Evolutionary conservation across 2,329 filamentous ascomycete genomes (phyloP), one percentile per base, ranked within the genome.

Genomic region (Ploettnerulaceae sp.): DNA sequence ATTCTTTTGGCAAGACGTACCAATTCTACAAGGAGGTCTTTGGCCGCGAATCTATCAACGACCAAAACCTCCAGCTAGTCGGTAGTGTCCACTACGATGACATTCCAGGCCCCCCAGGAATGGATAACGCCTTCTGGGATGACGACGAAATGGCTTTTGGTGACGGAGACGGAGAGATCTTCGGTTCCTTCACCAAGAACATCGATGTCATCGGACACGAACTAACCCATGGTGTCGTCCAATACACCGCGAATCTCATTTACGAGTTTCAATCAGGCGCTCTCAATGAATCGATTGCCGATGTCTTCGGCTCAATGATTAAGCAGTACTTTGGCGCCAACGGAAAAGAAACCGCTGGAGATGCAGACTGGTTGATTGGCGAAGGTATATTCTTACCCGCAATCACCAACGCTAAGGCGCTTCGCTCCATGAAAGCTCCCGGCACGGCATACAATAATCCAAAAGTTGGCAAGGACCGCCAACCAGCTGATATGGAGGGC

Each of bases 181-280:
- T 78, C 42, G 68, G 68, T 55, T 69, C 73, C 61, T 77, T 79
- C 58, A 72, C 72, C 2, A 67, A 68, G 21, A 71, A 67, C 46
- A 63, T 77, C 22, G 76, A 79, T 52, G 74, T 79, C 43, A 77
- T 79, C 46, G 76, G 72, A 2, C 75, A 79, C 52, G 76, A 79
- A 54, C 63, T 79, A 15, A 77, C 74, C 28, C 76, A 79, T 55
- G 76, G 73, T 21, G 67, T 80, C 15, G 75, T 71, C 0, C 69
- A 77, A 53, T 65, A 74, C 57, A 73, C 71, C 2, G 69, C 68
- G 8, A 69, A 70, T 1, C 68, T 80, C 7, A 63, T 71, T 40
- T 79, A 79, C 56, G 54, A 61, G n/a, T 69, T 66, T 28, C 71
- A 79, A 58, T 63, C 71, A 11, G 76, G 76, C 14, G 75, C 75